Conservation (phyloP, 164 flowering plant genomes). For the Akebia trifoliata region DNA sequence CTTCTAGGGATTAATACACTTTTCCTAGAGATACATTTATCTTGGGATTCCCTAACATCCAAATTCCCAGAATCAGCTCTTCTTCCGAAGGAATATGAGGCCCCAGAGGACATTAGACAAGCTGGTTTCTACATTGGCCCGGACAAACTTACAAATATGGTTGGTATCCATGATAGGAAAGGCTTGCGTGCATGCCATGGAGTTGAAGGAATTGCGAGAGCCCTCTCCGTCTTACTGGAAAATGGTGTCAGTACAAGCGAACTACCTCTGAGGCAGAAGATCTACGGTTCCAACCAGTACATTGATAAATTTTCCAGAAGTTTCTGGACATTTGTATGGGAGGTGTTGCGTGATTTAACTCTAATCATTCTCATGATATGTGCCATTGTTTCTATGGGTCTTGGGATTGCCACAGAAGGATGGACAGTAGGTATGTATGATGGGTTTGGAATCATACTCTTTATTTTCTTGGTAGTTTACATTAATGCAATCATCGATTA, state of each 20-base stretch:
- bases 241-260: slow-evolving; percentile 3
- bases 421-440: slow-evolving; percentile 10
- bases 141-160: not conserved
- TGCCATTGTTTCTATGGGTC: slow-evolving; percentile 6
- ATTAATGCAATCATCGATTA: slow-evolving; percentile 23
- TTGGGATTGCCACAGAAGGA: slow-evolving; percentile 8
- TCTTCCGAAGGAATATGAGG: too few relatives aligned
- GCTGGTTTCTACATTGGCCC: slow-evolving; percentile 9
- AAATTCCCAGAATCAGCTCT: too few relatives aligned
- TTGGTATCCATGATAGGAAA: slow-evolving; percentile 5
- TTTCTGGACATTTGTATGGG: slow-evolving; percentile 7
- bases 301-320: slow-evolving; percentile 2
- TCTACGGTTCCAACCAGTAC: not conserved
- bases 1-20: too few relatives aligned
- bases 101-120: slow-evolving; percentile 1
- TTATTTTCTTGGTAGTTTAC: slow-evolving; percentile 22
- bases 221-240: not conserved
- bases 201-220: slow-evolving; percentile 6
- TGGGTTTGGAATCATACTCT: slow-evolving; percentile 18
- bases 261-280: slow-evolving; percentile 5
- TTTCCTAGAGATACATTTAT: too few relatives aligned
- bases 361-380: slow-evolving; percentile 4
- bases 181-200: not conserved
- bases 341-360: slow-evolving; percentile 6
- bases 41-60: too few relatives aligned